These are phyloP conservation scores for Peterozyma xylosa DNA, from an alignment of 805 yeast species.

Conservation along the genomic window DNA sequence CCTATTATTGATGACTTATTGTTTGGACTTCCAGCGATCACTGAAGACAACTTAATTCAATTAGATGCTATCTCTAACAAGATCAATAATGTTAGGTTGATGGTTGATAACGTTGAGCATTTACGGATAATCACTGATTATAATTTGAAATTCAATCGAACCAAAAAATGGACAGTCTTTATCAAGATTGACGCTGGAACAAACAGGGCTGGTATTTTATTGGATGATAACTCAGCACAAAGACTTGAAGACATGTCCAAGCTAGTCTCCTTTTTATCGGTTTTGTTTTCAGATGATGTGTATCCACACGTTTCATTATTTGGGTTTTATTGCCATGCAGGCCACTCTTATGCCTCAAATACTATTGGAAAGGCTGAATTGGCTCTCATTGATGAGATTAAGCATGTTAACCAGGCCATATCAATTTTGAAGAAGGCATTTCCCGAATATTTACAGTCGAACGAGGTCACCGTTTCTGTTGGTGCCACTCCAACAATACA, in stretches of 20 bases:
- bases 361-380: slow-evolving; percentile 37
- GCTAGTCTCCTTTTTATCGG: slow-evolving; percentile 27
- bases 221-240: not conserved
- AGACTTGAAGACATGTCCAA: slow-evolving; percentile 19
- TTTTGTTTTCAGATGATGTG: slow-evolving; percentile 18
- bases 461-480: slow-evolving; percentile 42
- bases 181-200: slow-evolving; percentile 69
- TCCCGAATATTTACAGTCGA: slow-evolving; percentile 13
- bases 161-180: slow-evolving; percentile 52
- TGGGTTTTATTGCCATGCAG: slow-evolving; percentile 78
- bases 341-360: slow-evolving; percentile 56
- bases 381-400: slow-evolving; percentile 47
- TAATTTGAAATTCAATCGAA: slow-evolving; percentile 6
- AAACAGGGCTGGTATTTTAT: slow-evolving; percentile 54
- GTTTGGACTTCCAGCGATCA: slow-evolving; percentile 53
- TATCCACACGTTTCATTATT: slow-evolving; percentile 33
- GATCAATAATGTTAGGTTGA: slow-evolving; percentile 40
- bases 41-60: slow-evolving; percentile 38
- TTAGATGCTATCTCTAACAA: slow-evolving; percentile 32
- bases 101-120: slow-evolving; percentile 58
- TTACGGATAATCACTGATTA: slow-evolving; percentile 29
- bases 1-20: slow-evolving; percentile 34
- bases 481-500: slow-evolving; percentile 84
- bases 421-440: slow-evolving; percentile 26
- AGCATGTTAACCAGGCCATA: slow-evolving; percentile 49